These are phyloP conservation scores for Hypoxylon subgilvum DNA, from an alignment of 495 filamentous ascomycete species.

Conservation along the genomic window DNA sequence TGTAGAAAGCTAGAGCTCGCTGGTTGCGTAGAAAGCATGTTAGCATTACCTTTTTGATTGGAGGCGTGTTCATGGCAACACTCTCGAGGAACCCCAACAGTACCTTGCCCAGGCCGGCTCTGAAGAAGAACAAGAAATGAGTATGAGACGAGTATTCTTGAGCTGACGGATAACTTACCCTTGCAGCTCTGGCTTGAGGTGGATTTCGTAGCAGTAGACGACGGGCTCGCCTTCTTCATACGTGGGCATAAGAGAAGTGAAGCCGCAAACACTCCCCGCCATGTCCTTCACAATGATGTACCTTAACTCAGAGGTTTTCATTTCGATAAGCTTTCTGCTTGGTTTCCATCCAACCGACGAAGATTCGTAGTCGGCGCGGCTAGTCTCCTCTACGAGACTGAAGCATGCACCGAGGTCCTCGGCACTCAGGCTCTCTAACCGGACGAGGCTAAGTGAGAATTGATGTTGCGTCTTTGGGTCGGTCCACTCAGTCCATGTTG, in stretches of 20 bases:
- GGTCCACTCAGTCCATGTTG: constrained; percentile 52
- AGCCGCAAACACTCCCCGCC: constrained; percentile 58
- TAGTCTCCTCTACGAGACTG: constrained; percentile 72
- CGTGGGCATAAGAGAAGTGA: constrained; percentile 82
- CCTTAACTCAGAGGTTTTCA: constrained; percentile 72
- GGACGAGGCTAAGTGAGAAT: constrained; percentile 56
- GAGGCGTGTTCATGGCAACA: constrained; percentile 52
- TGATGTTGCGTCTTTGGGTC: constrained; percentile 47
- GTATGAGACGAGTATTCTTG: too few species aligned
- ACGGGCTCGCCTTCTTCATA: constrained; percentile 77
- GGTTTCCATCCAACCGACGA: constrained; percentile 75
- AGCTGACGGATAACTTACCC: constrained; percentile 36
- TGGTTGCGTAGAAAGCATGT: constrained; percentile 77
- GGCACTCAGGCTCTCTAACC: constrained; percentile 52
- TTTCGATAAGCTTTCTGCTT: constrained; percentile 71
- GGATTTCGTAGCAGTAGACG: constrained; percentile 88
- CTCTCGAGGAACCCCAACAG: constrained; percentile 53
- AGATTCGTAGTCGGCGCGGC: constrained; percentile 66
- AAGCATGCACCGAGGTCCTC: constrained; percentile 71
- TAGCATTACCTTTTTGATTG: constrained; percentile 78
- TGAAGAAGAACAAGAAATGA: constrained; percentile 34
- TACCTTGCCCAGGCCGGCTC: constrained; percentile 53
- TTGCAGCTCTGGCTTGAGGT: constrained; percentile 64
- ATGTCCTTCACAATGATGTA: constrained; percentile 65
- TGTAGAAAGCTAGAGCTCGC: constrained; percentile 68